Percentiles rank a stretch among this genome's conserved stretches.
These are phyloP conservation scores for Wickerhamomyces mucosus DNA, from an alignment of 805 yeast genomes.

Conservation along the genomic window DNA sequence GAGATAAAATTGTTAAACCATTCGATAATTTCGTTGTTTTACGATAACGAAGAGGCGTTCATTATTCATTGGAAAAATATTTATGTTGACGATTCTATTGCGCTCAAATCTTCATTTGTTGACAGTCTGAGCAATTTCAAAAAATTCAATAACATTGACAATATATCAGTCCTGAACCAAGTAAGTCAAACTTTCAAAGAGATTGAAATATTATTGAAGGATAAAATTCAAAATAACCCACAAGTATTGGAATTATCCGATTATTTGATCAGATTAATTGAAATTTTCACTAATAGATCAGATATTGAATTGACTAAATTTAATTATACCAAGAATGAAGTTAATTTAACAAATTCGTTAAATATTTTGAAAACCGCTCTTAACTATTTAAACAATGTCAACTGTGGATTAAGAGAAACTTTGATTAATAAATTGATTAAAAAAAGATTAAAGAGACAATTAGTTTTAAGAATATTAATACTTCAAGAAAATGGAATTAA, in stretches of 20 bases:
- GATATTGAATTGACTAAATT: conserved; percentile 17
- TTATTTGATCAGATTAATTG: conserved; percentile 13
- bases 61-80: too few species aligned
- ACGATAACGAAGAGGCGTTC: too few species aligned
- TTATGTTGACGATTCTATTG: too few species aligned
- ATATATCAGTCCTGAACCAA: not conserved
- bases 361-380: conserved; percentile 17
- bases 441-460: conserved; percentile 16
- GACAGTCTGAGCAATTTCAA: not conserved
- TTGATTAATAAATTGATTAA: conserved; percentile 11
- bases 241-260: conserved; percentile 8
- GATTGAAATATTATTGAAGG: not conserved
- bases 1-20: not conserved
- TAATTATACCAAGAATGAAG: conserved; percentile 7
- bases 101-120: not conserved
- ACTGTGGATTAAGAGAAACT: conserved; percentile 19
- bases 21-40: not conserved
- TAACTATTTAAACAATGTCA: conserved; percentile 10
- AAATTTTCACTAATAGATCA: conserved; percentile 16
- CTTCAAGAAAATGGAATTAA: conserved; percentile 1
- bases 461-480: conserved; percentile 13
- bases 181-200: not conserved
- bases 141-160: not conserved
- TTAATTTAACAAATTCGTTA: conserved; percentile 8
- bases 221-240: not conserved